Evolutionary conservation across 805 yeast species (phyloP), one percentile per base, ranked within the genome.

Genomic region (Tetrapisispora taiwanensis): DNA sequence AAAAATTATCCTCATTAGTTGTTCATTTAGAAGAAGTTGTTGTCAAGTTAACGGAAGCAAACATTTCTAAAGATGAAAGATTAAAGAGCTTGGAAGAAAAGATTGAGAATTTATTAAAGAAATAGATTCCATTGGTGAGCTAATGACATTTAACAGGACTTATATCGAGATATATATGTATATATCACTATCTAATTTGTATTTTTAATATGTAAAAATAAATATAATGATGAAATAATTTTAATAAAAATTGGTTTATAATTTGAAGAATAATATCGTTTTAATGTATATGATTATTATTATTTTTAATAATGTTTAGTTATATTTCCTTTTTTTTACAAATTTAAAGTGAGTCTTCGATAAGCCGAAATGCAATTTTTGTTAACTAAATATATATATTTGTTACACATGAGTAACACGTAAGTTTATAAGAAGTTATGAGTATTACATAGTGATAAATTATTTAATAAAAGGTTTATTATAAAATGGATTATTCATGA

Each of bases 41-140:
- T 37, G 54, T 68, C 10, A 70, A 63, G 44, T 67, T 84, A 46
- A 67, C 72, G 8, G 67, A 69, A 15, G 68, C 80, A 4, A 80
- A 76, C 44, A 50, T 71, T n/a, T 81, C 75, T 30, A 84, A 82
- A 56, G 90, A 84, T 55, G 78, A 68, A 35, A 76, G 76, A 57
- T 63, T 84, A 44, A 68, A 66, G 27, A 57, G 70, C 7, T 63
- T 84, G 35, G 90, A 84, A 60, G 65, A 63, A 26, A 84, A 81
- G 62, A 67, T 84, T 38, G 81, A 81, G 41, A 61, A 69, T 41
- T 62, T 83, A 34, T 55, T 76, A 39, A 65, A 68, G 22, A 39
- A 39, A 32, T 39, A 39, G 31, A 27, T 36, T 14, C 17, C 31
- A 7, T 13, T 5, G 12, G 20, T n/a, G 19, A 24, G n/a, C 30